Percentiles rank a stretch among this genome's conserved stretches.
Evolutionary conservation across 805 yeast species (phyloP).

Genomic region (Kodamaea leandrae): DNA sequence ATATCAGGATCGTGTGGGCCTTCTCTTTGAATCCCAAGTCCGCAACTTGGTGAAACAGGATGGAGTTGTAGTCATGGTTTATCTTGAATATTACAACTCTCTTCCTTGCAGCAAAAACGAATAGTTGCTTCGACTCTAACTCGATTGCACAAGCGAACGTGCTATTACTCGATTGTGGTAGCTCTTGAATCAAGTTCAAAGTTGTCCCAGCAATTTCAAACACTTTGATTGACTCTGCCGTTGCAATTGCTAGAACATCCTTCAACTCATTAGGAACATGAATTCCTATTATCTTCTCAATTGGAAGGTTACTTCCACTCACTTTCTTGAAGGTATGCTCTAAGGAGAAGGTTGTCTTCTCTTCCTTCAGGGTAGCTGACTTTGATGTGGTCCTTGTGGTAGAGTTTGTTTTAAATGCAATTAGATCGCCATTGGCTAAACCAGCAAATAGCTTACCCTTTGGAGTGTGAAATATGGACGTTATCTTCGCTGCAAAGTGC

Average conservation of each 20-base stretch:
- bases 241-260: constrained; percentile 26
- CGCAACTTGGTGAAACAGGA: constrained; percentile 22
- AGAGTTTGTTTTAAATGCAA: constrained; percentile 21
- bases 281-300: constrained; percentile 14
- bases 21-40: constrained; percentile 33
- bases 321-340: not conserved
- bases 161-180: constrained; percentile 22
- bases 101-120: constrained; percentile 31
- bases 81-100: constrained; percentile 27
- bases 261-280: constrained; percentile 16
- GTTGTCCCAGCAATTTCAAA: constrained; percentile 32
- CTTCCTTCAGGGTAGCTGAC: constrained; percentile 12
- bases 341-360: constrained; percentile 12
- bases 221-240: constrained; percentile 23
- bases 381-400: not conserved
- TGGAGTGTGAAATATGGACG: constrained; percentile 23
- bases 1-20: constrained; percentile 20
- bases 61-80: constrained; percentile 28
- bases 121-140: constrained; percentile 20
- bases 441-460: constrained; percentile 29
- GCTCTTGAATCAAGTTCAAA: constrained; percentile 28
- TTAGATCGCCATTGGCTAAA: constrained; percentile 34
- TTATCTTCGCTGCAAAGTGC: constrained; percentile 15
- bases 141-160: constrained; percentile 16
- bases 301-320: not conserved